Base-by-base conservation (phyloP, 805 yeast species). In the Metschnikowia dekortorum region DNA sequence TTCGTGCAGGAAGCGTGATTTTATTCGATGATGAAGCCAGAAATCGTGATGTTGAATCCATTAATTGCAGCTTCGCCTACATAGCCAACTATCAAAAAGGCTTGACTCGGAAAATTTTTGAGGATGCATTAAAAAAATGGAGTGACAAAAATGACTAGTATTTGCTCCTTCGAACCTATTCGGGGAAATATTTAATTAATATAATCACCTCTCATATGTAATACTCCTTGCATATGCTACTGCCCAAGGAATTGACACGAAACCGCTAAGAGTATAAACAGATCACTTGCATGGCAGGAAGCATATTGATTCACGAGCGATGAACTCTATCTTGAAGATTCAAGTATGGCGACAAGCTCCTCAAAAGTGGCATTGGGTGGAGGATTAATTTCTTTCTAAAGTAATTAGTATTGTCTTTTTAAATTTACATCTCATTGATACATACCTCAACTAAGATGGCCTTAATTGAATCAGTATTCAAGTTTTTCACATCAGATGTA, bases 11-110 rank as follows among this genome's bases (percentile, higher is more conserved):
- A 1, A 57, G 62, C 26, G 64, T 72, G 44, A 71, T 80, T 16
- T 59, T 87, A 49, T 89, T 81, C 60, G 96, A 89, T 62, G 96
- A 89, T 64, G 96, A 89, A 65, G 60, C 68, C 49, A 74, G 96
- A 55, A 89, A 89, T 61, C 76, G 69, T 53, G 96, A 89, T 57
- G 96, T 89, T 4, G 85, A 81, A 59, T 59, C 65, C 26, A 74
- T 86, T 13, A 90, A 90, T 4, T 89, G 88, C 29, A 76, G 79
- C 47, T 89, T 89, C 65, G 80, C 81, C 13, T 79, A 82, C 61
- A 79, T 89, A 8, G 71, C 71, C 7, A 80, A 83, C 58, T 85
- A 84, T 39, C 69, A 70, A 28, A 56, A 60, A 18, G 89, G 89
- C 0, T 73, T 85, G 33, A 80, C 83, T 1, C 74, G 83, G 74